A percentile compares a stretch with the other conserved stretches of the same genome.
These are phyloP conservation scores for Bryum argenteum DNA, from an alignment of 225 moss, liverwort and hornwort genomes.

Conservation along the genomic window DNA sequence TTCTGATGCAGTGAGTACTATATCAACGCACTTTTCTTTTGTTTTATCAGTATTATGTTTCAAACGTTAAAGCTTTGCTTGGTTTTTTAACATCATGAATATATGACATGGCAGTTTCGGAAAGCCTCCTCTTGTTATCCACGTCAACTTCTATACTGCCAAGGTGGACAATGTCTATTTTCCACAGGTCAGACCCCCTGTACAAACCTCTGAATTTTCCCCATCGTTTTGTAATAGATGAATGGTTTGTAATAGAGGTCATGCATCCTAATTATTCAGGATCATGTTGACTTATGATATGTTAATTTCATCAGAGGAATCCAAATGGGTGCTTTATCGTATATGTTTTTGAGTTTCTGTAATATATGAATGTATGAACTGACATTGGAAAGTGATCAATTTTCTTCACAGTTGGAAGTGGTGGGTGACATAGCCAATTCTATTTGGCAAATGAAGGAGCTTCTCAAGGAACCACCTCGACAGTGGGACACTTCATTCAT, in stretches of 20 bases:
- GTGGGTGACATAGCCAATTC: conserved; percentile 96
- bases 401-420: conserved; percentile 98
- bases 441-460: conserved; percentile 85
- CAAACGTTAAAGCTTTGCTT: not conserved
- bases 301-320: too few species aligned
- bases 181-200: conserved; percentile 68
- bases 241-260: too few species aligned
- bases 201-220: not conserved
- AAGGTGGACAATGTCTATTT: conserved; percentile 97
- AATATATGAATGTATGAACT: too few species aligned
- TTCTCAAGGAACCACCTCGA: conserved; percentile 48
- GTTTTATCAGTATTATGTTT: not conserved
- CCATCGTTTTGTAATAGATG: not conserved
- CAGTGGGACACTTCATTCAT: conserved; percentile 72
- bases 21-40: not conserved
- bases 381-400: too few species aligned
- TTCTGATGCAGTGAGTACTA: conserved; percentile 80
- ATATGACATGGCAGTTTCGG: conserved; percentile 61
- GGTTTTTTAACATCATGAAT: not conserved
- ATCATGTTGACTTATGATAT: too few species aligned
- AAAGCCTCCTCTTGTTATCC: conserved; percentile 84
- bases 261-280: too few species aligned
- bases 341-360: not conserved
- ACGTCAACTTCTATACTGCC: conserved; percentile 88
- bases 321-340: conserved; percentile 7